Evolutionary conservation across 176 grass and related monocot species (phyloP).

Genomic region (Triticum turgidum): DNA sequence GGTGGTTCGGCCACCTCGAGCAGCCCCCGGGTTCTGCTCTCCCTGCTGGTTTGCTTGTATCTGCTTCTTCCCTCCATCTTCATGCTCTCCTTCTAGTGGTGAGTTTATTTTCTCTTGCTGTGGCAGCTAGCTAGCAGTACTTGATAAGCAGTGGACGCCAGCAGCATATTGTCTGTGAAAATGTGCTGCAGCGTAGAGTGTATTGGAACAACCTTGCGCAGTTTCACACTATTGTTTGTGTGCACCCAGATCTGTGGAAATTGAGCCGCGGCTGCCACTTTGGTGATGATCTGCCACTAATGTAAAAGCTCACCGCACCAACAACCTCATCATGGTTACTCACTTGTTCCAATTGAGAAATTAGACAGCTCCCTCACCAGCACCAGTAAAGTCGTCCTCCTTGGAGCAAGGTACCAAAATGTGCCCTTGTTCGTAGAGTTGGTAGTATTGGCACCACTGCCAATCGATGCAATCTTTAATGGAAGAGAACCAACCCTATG

Average conservation of each 20-base stretch:
- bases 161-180: conserved; percentile 36
- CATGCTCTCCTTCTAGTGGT: conserved; percentile 26
- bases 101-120: background rate
- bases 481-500: no score
- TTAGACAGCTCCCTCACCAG: background rate
- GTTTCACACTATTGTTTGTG: background rate
- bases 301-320: no score
- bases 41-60: conserved; percentile 35
- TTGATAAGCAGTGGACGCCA: background rate
- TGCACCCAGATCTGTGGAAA: background rate
- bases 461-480: no score
- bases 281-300: no score
- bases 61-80: conserved; percentile 29
- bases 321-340: no score
- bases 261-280: no score
- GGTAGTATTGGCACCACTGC: no score
- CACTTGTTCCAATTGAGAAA: no score
- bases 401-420: no score
- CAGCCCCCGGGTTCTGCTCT: background rate
- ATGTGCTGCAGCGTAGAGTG: conserved; percentile 23
- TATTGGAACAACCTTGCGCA: background rate
- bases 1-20: conserved; percentile 10
- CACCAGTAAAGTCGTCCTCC: no score
- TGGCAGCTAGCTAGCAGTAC: background rate
- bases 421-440: no score